Conservation (phyloP, 129 eudicot genomes). For the Glebionis coronaria region DNA sequence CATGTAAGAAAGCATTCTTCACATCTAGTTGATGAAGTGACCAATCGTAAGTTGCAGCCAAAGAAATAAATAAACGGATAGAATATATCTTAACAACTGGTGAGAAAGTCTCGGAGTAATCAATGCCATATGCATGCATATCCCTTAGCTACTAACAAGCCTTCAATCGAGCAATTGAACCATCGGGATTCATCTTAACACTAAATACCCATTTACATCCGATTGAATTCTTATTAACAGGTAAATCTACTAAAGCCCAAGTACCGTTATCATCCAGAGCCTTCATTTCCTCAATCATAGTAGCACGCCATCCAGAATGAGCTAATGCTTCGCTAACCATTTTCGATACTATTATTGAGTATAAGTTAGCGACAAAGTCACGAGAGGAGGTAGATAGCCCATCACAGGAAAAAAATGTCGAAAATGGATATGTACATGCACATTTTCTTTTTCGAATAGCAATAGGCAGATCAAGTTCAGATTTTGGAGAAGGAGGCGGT, state of each 20-base stretch:
- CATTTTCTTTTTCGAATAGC: not conserved
- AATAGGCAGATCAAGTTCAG: not conserved
- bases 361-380: not conserved
- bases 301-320: not conserved
- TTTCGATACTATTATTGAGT: not conserved
- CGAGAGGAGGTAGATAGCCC: not conserved
- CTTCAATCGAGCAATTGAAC: not conserved
- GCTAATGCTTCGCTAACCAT: not conserved
- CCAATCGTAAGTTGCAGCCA: not conserved
- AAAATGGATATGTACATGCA: not conserved
- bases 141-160: not conserved
- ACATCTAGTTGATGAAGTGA: not conserved
- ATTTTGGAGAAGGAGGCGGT: not conserved
- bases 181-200: not conserved
- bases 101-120: not conserved
- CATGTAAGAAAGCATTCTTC: constrained; percentile 2
- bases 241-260: not conserved
- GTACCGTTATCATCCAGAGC: not conserved
- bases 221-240: not conserved
- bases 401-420: not conserved
- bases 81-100: not conserved
- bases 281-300: not conserved
- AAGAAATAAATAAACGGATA: not conserved
- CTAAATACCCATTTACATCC: not conserved
- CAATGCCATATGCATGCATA: not conserved